Percentiles rank a stretch among this genome's conserved stretches.
These are phyloP conservation scores for Vitis cinerea DNA, from an alignment of 164 flowering plant genomes.

Conservation along the genomic window DNA sequence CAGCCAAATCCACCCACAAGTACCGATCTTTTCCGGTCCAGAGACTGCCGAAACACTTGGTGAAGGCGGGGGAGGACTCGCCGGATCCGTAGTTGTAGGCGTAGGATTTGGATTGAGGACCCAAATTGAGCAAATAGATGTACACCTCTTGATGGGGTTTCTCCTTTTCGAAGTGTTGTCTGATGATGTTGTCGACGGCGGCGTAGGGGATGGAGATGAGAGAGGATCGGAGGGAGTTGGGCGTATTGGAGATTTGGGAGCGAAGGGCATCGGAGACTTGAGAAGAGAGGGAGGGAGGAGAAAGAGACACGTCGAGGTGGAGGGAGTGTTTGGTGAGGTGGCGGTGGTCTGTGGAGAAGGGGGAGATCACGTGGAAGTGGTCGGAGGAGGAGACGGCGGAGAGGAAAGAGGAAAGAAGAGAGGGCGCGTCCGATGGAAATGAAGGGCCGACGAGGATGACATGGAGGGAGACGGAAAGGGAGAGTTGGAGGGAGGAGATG, in stretches of 20 bases:
- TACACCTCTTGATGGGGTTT: slow-evolving; percentile 47
- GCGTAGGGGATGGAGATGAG: slow-evolving; percentile 51
- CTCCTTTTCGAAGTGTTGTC: slow-evolving; percentile 56
- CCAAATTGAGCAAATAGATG: slow-evolving; percentile 63
- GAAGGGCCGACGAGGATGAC: slow-evolving; percentile 39
- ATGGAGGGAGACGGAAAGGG: slow-evolving; percentile 33
- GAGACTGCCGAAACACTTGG: slow-evolving; percentile 63
- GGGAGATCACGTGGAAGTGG: slow-evolving; percentile 36
- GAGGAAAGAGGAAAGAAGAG: slow-evolving; percentile 32
- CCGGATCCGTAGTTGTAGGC: slow-evolving; percentile 55
- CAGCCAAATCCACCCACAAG: slow-evolving; percentile 83
- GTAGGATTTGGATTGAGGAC: slow-evolving; percentile 53
- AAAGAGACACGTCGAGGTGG: slow-evolving; percentile 27
- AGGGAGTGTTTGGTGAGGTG: slow-evolving; percentile 34
- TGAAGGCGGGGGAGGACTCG: slow-evolving; percentile 58
- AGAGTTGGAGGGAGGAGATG: slow-evolving; percentile 28
- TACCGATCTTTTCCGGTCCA: slow-evolving; percentile 88
- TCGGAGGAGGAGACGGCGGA: slow-evolving; percentile 28
- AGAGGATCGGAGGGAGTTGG: slow-evolving; percentile 43
- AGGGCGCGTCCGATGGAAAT: slow-evolving; percentile 26
- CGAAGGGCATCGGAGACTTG: slow-evolving; percentile 22
- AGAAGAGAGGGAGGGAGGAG: slow-evolving; percentile 26
- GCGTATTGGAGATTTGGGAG: slow-evolving; percentile 20
- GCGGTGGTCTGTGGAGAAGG: slow-evolving; percentile 19
- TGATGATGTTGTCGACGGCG: slow-evolving; percentile 51